Conservation (phyloP, 2,329 filamentous ascomycete species). For the Clonostachys chloroleuca region DNA sequence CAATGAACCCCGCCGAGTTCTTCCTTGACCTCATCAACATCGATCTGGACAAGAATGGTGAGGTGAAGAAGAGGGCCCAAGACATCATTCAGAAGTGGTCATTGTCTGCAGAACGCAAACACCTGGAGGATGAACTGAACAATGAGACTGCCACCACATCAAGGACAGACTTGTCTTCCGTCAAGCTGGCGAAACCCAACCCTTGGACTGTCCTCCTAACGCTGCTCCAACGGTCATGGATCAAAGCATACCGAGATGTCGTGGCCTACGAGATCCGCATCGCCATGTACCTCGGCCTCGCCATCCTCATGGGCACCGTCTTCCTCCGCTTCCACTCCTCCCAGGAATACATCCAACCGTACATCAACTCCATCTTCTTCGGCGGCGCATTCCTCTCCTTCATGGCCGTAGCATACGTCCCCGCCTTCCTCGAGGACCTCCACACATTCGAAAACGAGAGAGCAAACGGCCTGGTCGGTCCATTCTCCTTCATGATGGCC, state of each 20-base stretch:
- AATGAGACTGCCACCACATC: conserved; percentile 2
- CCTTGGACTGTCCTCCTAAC: conserved; percentile 50
- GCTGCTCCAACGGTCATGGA: conserved; percentile 72
- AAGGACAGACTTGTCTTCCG: background rate
- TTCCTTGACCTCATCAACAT: conserved; percentile 75
- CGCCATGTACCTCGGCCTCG: conserved; percentile 72
- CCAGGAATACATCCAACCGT: conserved; percentile 73
- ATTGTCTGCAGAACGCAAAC: conserved; percentile 9
- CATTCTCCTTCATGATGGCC: conserved; percentile 66
- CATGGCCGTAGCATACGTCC: conserved; percentile 82
- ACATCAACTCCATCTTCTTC: conserved; percentile 79
- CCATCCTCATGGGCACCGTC: conserved; percentile 85
- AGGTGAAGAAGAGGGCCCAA: conserved; percentile 28
- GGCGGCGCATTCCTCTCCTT: conserved; percentile 74
- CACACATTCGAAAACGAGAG: conserved; percentile 71
- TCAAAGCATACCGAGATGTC: conserved; percentile 81
- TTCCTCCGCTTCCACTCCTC: conserved; percentile 68
- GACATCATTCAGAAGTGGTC: conserved; percentile 17
- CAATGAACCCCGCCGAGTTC: conserved; percentile 78
- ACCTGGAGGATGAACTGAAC: conserved; percentile 8
- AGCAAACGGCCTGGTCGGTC: conserved; percentile 75
- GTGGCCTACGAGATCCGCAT: conserved; percentile 80
- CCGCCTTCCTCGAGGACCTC: conserved; percentile 76
- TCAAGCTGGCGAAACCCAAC: conserved; percentile 31
- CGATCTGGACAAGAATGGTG: conserved; percentile 59